Percentiles rank a stretch among this genome's conserved stretches.
phyloP scores from a whole-genome alignment of 441 rosid genomes.

The Sinapis alba region DNA sequence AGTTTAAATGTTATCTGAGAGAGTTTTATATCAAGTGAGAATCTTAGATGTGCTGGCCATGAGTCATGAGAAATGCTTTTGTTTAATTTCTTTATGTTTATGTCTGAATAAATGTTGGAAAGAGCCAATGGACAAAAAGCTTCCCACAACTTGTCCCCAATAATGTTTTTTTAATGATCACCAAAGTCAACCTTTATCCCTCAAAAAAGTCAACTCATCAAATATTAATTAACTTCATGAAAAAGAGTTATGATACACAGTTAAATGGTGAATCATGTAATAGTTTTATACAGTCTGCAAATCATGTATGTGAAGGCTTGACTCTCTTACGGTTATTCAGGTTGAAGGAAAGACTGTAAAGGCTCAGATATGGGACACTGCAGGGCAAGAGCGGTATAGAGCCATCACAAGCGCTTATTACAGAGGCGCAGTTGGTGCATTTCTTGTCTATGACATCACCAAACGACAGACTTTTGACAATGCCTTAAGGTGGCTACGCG shows the following conservation, averaged over 20 bases:
- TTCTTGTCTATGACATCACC: conserved; percentile 70
- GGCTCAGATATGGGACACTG: conserved; percentile 82
- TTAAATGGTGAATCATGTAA: no score
- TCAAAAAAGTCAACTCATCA: neutral
- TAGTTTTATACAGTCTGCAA: no score
- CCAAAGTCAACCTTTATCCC: neutral
- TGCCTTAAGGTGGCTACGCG: conserved; percentile 62
- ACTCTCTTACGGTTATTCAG: conserved; percentile 36
- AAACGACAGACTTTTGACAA: conserved; percentile 68
- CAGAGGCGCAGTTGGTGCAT: conserved; percentile 72
- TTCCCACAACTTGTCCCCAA: neutral
- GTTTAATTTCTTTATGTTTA: neutral
- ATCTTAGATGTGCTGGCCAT: neutral
- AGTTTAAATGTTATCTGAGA: neutral
- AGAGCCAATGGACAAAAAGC: neutral
- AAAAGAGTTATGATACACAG: neutral
- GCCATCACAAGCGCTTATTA: conserved; percentile 79
- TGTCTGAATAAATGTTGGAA: neutral
- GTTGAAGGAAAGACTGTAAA: conserved; percentile 77
- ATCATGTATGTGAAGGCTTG: neutral
- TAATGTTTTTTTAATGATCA: neutral
- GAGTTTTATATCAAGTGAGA: neutral
- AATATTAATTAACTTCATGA: neutral
- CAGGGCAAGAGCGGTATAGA: conserved; percentile 75
- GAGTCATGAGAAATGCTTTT: neutral